Base-by-base conservation (phyloP, 2,329 filamentous ascomycete species). In the Alternaria novae-zelandiae region DNA sequence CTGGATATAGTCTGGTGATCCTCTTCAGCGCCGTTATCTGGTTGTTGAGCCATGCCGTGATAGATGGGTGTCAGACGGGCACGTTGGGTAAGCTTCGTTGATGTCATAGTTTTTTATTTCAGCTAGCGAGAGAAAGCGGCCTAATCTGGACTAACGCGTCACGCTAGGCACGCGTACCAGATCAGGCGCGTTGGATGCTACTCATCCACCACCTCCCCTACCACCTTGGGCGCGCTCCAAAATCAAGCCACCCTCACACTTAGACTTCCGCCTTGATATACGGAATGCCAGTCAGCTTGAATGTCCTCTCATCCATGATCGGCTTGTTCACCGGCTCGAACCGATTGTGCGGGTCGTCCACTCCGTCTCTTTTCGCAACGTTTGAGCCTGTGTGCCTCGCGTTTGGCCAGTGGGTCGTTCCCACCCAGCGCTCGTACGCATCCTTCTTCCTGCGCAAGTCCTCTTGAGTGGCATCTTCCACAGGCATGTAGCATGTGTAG, bases 221-320 rank as follows among this genome's bases (percentile, higher is more conserved):
- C 32, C 32, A 41, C 32, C n/a, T 41, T 41, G 36, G 36, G 5
- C 36, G 36, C 36, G 36, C 36, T 41, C n/a, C 36, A 41, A 41
- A 1, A 41, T 41, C 36, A 41, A 41, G 36, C 36, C 36, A 41
- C 1, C 3, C 15, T 41, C n/a, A 41, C 36, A 41, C 36, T 41
- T 41, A 41, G 36, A 6, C 36, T 6, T 41, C 36, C 36, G 36
- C 36, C 36, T 41, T 41, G 36, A 41, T 81, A 61, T 85, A 86
- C 11, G 83, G 83, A 63, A 85, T 83, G 3, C 83, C 83, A 2
- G 83, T 85, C 56, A 85, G 67, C 67, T 80, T 83, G 68, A 81
- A 83, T 1, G 79, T 80, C 23, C 82, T 66, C 73, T 84, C 82
- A 60, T 72, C 72, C 30, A 85, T 65, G 21, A 74, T 60, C 0